Conservation (phyloP, 768 basidiomycete species). For the Rhodotorula diobovata region DNA sequence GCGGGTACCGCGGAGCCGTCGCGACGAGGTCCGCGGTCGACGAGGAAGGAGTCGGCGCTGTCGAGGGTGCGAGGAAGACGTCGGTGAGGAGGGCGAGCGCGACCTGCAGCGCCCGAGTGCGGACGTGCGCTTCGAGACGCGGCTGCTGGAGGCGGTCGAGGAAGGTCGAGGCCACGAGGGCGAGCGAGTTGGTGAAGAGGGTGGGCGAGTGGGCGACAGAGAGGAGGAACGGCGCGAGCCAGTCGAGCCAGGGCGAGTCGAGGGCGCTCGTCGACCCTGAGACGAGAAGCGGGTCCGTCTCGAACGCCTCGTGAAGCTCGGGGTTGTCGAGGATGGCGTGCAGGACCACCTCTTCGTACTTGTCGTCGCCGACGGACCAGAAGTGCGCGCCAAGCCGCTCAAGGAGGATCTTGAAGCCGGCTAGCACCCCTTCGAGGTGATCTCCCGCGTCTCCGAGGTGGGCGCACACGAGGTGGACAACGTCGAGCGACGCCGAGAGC, state of each 20-base stretch:
- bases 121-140: constrained; percentile 56
- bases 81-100: constrained; percentile 50
- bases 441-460: constrained; percentile 31
- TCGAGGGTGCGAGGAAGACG: constrained; percentile 48
- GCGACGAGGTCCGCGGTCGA: constrained; percentile 53
- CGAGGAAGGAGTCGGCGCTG: constrained; percentile 51
- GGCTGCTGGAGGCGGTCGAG: constrained; percentile 78
- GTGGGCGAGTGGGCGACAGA: constrained; percentile 53
- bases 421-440: constrained; percentile 20
- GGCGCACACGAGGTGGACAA: constrained; percentile 28
- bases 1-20: constrained; percentile 38
- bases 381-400: constrained; percentile 50
- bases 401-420: constrained; percentile 27
- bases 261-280: constrained; percentile 42
- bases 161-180: constrained; percentile 66
- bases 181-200: constrained; percentile 63
- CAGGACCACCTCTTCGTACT: constrained; percentile 72
- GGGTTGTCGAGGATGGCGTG: constrained; percentile 77
- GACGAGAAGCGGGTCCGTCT: constrained; percentile 15
- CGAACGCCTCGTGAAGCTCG: constrained; percentile 44
- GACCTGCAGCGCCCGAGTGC: constrained; percentile 60
- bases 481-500: constrained; percentile 10
- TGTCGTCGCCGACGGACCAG: constrained; percentile 67
- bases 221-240: constrained; percentile 62
- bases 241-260: constrained; percentile 61